Evolutionary conservation across 2,329 filamentous ascomycete species (phyloP).

Genomic region (Clarireedia homoeocarpa): DNA sequence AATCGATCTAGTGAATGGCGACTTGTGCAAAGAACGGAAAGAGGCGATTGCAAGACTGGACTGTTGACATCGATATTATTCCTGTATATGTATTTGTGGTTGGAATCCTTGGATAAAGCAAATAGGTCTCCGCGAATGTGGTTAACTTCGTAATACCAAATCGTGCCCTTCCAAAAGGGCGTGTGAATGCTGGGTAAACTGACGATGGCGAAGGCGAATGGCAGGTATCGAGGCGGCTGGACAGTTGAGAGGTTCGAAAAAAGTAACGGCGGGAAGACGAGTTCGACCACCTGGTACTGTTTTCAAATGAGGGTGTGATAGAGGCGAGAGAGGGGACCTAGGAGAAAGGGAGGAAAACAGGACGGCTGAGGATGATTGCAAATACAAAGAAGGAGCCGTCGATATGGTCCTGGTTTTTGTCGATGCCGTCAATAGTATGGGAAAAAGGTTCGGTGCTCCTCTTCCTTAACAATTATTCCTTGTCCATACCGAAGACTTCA

Average conservation of each 20-base stretch:
- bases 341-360: background rate
- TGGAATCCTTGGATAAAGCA: background rate
- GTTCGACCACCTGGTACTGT: background rate
- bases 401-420: background rate
- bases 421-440: too few relatives aligned
- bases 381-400: too few relatives aligned
- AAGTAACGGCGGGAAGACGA: background rate
- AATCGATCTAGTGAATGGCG: too few relatives aligned
- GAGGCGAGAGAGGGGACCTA: background rate
- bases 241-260: background rate
- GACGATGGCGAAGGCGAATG: background rate
- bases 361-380: background rate
- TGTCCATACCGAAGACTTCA: background rate
- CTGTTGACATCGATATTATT: background rate
- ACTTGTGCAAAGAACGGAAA: too few relatives aligned
- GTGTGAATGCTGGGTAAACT: background rate
- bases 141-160: constrained; percentile 2
- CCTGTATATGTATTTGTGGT: background rate
- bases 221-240: background rate
- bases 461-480: background rate
- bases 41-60: too few relatives aligned
- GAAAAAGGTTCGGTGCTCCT: background rate
- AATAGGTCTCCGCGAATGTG: background rate
- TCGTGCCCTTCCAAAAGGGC: background rate
- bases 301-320: background rate